These are phyloP conservation scores for Aeschynomene evenia DNA, from an alignment of 306 rosid genomes.

Conservation along the genomic window DNA sequence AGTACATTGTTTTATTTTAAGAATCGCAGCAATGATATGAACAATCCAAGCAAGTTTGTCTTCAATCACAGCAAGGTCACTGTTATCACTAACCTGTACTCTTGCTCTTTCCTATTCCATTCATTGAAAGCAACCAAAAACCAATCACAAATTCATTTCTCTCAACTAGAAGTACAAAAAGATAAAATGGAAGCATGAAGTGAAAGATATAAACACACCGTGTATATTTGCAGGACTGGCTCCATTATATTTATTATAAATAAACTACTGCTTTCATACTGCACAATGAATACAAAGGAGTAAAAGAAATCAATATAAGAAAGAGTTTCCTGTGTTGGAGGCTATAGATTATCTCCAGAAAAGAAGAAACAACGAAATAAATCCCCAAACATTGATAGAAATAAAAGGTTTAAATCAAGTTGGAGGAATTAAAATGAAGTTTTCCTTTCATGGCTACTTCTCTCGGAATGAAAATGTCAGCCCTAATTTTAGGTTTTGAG, in stretches of 20 bases:
- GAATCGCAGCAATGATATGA: conserved; percentile 92
- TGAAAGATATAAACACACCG: conserved; percentile 58
- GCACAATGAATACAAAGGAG: conserved; percentile 46
- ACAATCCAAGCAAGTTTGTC: conserved; percentile 98
- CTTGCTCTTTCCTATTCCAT: conserved; percentile 85
- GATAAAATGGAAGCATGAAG: background rate
- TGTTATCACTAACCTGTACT: conserved; percentile 68
- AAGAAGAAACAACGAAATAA: background rate
- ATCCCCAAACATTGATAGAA: background rate
- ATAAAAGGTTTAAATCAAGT: background rate
- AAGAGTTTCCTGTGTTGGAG: background rate
- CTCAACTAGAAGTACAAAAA: conserved; percentile 29
- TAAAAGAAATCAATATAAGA: conserved; percentile 22
- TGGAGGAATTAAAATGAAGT: conserved; percentile 1
- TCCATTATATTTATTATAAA: conserved; percentile 86
- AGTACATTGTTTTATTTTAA: conserved; percentile 81
- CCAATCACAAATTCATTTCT: conserved; percentile 25
- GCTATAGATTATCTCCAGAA: conserved; percentile 12
- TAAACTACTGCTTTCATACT: conserved; percentile 94
- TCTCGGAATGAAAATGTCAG: conserved; percentile 7
- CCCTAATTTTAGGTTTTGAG: conserved; percentile 7
- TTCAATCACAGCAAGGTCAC: conserved; percentile 73
- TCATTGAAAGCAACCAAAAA: conserved; percentile 30
- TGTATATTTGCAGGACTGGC: conserved; percentile 85
- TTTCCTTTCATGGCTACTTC: conserved; percentile 13